Conservation (phyloP, 2,329 filamentous ascomycete genomes). For the Alternaria triticina region DNA sequence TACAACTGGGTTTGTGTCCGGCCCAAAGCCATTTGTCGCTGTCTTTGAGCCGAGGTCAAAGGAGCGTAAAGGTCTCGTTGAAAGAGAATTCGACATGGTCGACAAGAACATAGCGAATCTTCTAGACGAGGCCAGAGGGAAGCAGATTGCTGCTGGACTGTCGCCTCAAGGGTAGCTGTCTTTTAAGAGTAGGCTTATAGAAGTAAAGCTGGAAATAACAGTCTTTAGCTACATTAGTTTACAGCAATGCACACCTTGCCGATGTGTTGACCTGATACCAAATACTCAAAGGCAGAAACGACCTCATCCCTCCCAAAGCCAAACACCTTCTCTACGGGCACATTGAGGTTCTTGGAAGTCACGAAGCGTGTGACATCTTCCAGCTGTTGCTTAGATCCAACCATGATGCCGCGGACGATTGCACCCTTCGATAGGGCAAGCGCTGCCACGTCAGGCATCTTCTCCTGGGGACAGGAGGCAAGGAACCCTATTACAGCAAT, state of each 20-base stretch:
- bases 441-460: constrained; percentile 43
- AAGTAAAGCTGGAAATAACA: too few species aligned
- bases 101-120: not conserved
- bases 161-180: not conserved
- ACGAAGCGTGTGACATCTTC: constrained; percentile 45
- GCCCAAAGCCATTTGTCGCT: constrained; percentile 27
- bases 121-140: not conserved
- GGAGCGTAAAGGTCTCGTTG: not conserved
- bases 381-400: constrained; percentile 62
- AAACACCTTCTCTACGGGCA: constrained; percentile 42
- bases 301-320: constrained; percentile 39
- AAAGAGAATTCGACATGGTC: not conserved
- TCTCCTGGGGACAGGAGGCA: constrained; percentile 23
- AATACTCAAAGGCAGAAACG: constrained; percentile 41
- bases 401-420: constrained; percentile 59
- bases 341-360: constrained; percentile 32
- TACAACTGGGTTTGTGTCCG: constrained; percentile 24
- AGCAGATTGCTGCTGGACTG: not conserved
- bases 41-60: not conserved
- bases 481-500: constrained; percentile 56
- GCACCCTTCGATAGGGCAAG: constrained; percentile 37
- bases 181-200: too few species aligned
- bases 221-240: not conserved
- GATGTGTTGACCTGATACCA: constrained; percentile 42
- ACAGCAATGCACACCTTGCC: constrained; percentile 27